Conservation (phyloP, 2,329 filamentous ascomycete genomes). For the Boeremia exigua region DNA sequence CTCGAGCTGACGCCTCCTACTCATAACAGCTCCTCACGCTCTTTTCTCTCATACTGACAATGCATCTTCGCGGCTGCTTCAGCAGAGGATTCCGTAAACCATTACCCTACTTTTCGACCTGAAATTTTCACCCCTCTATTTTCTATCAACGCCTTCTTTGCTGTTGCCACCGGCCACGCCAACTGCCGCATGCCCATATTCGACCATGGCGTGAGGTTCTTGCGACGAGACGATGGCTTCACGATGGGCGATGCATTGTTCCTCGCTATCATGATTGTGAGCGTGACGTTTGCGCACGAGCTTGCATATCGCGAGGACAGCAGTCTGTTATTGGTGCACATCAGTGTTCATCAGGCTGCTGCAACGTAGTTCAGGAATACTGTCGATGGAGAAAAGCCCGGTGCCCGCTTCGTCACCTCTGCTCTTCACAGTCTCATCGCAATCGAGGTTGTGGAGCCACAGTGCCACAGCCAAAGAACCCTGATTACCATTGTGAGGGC, state of each 20-base stretch:
- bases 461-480: too few relatives aligned
- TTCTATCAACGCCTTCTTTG: slow-evolving; percentile 15
- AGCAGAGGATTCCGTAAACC: slow-evolving; percentile 12
- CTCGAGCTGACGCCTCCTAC: not conserved
- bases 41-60: slow-evolving; percentile 9
- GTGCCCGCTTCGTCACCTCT: too few relatives aligned
- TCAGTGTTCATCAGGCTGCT: too few relatives aligned
- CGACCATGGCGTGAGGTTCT: not conserved
- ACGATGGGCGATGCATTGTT: slow-evolving; percentile 17
- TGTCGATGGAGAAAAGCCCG: too few relatives aligned
- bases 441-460: too few relatives aligned
- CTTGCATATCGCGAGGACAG: too few relatives aligned
- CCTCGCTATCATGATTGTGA: too few relatives aligned
- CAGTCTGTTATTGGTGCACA: too few relatives aligned
- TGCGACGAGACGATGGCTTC: not conserved
- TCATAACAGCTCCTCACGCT: slow-evolving; percentile 10
- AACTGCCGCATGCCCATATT: slow-evolving; percentile 8
- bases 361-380: too few relatives aligned
- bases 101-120: slow-evolving; percentile 11
- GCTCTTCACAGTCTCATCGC: too few relatives aligned
- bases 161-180: slow-evolving; percentile 7
- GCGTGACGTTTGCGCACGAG: too few relatives aligned
- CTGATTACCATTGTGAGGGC: too few relatives aligned
- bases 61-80: slow-evolving; percentile 12
- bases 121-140: slow-evolving; percentile 12